Conservation (phyloP, 2,329 filamentous ascomycete species). For the Penicillium griseofulvum region DNA sequence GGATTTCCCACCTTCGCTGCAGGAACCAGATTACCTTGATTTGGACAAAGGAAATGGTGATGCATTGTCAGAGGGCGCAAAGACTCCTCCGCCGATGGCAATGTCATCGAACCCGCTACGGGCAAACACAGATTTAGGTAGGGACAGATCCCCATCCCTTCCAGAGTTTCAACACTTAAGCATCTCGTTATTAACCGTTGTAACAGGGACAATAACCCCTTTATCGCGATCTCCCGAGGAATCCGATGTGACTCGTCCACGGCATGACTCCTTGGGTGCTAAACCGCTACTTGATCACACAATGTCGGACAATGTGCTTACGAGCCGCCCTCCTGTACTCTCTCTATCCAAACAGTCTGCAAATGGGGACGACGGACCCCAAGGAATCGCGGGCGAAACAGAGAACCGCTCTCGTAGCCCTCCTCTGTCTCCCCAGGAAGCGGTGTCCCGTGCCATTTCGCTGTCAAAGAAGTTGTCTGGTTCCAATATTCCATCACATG, state of each 20-base stretch:
- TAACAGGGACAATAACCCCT: slow-evolving; percentile 39
- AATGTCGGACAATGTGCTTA: slow-evolving; percentile 55
- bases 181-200: not conserved
- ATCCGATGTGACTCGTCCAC: slow-evolving; percentile 25
- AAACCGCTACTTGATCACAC: slow-evolving; percentile 49
- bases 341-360: slow-evolving; percentile 6
- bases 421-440: slow-evolving; percentile 70
- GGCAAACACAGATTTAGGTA: slow-evolving; percentile 49
- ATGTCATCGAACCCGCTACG: slow-evolving; percentile 33
- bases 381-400: slow-evolving; percentile 17
- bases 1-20: slow-evolving; percentile 36
- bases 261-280: slow-evolving; percentile 29
- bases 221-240: slow-evolving; percentile 41
- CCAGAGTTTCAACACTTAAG: not conserved
- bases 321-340: slow-evolving; percentile 38
- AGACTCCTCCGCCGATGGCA: slow-evolving; percentile 26
- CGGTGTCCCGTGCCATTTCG: slow-evolving; percentile 75
- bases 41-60: slow-evolving; percentile 33
- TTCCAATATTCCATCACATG: slow-evolving; percentile 86
- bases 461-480: slow-evolving; percentile 83
- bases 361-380: slow-evolving; percentile 11
- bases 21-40: slow-evolving; percentile 53
- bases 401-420: slow-evolving; percentile 67
- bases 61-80: slow-evolving; percentile 24
- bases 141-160: slow-evolving; percentile 1